Evolutionary conservation across 352 stramenopile species (phyloP).

Genomic region (Phytophthora pluvialis): DNA sequence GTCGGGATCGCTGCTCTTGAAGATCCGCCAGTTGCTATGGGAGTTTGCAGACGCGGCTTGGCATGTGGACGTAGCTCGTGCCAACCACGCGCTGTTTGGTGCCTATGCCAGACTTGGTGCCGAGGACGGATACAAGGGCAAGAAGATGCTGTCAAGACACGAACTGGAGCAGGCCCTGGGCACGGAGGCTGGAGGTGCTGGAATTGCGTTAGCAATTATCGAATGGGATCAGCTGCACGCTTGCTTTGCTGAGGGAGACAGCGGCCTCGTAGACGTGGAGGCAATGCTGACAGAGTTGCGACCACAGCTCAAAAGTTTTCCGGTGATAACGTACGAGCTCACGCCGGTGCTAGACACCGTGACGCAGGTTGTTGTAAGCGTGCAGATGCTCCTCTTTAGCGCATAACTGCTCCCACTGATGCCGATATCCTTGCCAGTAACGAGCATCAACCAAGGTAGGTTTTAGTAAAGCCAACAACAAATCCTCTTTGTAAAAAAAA

Average conservation of each 20-base stretch:
- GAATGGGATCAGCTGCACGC: constrained; percentile 60
- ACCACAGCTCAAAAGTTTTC: constrained; percentile 44
- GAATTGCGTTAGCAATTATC: constrained; percentile 35
- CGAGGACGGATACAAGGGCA: constrained; percentile 24
- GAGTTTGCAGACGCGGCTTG: constrained; percentile 53
- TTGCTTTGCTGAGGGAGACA: constrained; percentile 48
- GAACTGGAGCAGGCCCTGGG: constrained; percentile 54
- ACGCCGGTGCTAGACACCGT: constrained; percentile 57
- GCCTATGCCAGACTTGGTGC: neutral
- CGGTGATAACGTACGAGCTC: constrained; percentile 57
- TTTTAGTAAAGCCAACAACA: no score
- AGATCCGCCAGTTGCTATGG: constrained; percentile 61
- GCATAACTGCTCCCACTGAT: neutral
- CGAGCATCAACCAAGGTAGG: no score
- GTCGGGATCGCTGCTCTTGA: constrained; percentile 31
- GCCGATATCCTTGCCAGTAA: no score
- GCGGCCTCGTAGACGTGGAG: constrained; percentile 49
- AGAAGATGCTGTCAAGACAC: constrained; percentile 35
- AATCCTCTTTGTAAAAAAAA: no score
- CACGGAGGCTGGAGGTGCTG: constrained; percentile 29
- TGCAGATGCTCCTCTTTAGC: constrained; percentile 49
- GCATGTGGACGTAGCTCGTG: constrained; percentile 44
- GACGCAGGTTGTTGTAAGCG: constrained; percentile 58
- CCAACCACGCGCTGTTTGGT: constrained; percentile 22
- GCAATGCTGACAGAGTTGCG: constrained; percentile 40